phyloP scores from a whole-genome alignment of 768 basidiomycete genomes.

The Suillus subaureus region DNA sequence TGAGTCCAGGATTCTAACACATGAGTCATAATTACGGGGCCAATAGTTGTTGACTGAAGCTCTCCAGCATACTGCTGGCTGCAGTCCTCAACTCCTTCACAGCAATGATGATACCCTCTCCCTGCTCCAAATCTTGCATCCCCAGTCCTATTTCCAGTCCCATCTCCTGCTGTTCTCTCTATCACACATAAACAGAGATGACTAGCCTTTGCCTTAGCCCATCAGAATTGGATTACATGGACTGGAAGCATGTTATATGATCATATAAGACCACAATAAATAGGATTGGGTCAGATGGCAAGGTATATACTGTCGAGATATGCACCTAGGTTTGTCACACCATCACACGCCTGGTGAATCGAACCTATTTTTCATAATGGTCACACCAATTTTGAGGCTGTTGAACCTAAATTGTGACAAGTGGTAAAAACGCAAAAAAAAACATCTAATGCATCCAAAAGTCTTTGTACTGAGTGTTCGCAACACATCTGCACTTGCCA shows the following conservation, averaged over 20 bases:
- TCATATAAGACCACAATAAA: no score
- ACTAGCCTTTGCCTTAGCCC: no score
- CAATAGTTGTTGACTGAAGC: background rate
- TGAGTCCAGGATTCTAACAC: background rate
- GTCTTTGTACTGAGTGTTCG: background rate
- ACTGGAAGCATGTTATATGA: no score
- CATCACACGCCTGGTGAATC: no score
- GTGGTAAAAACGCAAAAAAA: constrained; percentile 3
- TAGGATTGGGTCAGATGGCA: no score
- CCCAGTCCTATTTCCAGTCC: background rate
- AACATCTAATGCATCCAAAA: background rate
- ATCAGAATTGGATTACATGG: no score
- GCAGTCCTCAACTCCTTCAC: background rate
- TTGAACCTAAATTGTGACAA: background rate
- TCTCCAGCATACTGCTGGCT: background rate
- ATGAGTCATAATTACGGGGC: background rate
- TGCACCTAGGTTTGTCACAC: no score
- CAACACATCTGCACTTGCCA: background rate
- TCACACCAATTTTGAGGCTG: background rate
- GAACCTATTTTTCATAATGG: background rate
- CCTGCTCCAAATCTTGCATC: background rate
- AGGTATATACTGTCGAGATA: no score
- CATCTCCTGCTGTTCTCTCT: background rate
- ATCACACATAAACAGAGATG: no score
- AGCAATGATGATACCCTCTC: background rate